Percentiles rank a stretch among this genome's conserved stretches.
phyloP scores from a whole-genome alignment of 192 early-diverging fungal genomes.

The Coemansia guatemalensis region DNA sequence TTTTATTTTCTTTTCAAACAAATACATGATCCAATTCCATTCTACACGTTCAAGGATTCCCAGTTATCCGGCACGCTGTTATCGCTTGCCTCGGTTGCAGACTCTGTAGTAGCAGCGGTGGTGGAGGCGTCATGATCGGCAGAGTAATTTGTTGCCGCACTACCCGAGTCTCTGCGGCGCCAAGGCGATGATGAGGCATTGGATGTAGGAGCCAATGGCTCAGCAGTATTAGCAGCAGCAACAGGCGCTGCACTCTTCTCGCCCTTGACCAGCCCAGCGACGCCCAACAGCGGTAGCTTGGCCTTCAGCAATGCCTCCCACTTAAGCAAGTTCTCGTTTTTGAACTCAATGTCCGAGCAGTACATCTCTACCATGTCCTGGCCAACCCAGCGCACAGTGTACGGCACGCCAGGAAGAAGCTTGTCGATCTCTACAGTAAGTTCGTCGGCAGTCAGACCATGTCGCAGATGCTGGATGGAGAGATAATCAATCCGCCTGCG shows the following conservation, averaged over 20 bases:
- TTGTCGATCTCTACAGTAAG: slow-evolving; percentile 28
- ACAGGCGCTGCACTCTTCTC: not conserved
- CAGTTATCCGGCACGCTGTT: slow-evolving; percentile 40
- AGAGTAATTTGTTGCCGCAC: too few relatives aligned
- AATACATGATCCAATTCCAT: too few relatives aligned
- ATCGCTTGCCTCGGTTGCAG: slow-evolving; percentile 6
- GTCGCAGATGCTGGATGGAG: slow-evolving; percentile 38
- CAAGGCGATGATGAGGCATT: too few relatives aligned
- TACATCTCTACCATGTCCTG: slow-evolving; percentile 44
- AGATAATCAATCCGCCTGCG: slow-evolving; percentile 31
- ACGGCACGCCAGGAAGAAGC: slow-evolving; percentile 19
- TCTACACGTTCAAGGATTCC: slow-evolving; percentile 32
- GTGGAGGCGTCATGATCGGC: not conserved
- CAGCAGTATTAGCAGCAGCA: too few relatives aligned
- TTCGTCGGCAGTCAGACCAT: slow-evolving; percentile 39
- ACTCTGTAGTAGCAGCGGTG: not conserved
- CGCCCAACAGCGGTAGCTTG: slow-evolving; percentile 34
- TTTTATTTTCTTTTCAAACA: too few relatives aligned
- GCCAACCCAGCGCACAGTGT: slow-evolving; percentile 25
- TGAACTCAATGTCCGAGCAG: slow-evolving; percentile 17
- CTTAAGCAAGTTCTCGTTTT: slow-evolving; percentile 31
- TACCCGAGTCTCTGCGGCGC: too few relatives aligned
- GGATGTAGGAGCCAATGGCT: too few relatives aligned
- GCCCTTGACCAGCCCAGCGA: slow-evolving; percentile 36
- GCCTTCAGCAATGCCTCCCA: slow-evolving; percentile 35